A percentile compares a stretch with the other conserved stretches of the same genome.
These are phyloP conservation scores for Trametes cinnabarina DNA, from an alignment of 768 basidiomycete genomes.

Conservation along the genomic window DNA sequence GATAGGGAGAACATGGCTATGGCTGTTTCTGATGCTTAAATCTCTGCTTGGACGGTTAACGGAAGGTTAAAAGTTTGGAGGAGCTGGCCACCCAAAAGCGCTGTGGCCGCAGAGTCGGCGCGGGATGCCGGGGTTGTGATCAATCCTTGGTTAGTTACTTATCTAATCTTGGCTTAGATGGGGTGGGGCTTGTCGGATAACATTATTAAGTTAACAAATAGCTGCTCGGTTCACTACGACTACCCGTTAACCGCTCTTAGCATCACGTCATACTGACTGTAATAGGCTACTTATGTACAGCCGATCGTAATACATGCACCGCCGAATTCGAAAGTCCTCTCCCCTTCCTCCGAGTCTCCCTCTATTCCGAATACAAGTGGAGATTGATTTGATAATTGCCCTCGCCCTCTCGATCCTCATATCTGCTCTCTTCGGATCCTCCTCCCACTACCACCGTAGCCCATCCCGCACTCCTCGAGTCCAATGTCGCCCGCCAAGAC, in stretches of 20 bases:
- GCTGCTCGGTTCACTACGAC: no score
- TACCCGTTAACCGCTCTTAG: no score
- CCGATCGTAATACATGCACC: background rate
- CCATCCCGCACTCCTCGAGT: background rate
- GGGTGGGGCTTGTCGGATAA: background rate
- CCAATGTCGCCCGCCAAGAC: constrained; percentile 14
- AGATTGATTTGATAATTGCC: constrained; percentile 8
- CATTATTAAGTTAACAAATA: no score
- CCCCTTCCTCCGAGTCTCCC: background rate
- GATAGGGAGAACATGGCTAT: constrained; percentile 8
- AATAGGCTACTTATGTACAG: no score
- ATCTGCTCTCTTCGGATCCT: background rate
- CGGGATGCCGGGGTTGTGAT: background rate
- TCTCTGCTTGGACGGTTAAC: background rate
- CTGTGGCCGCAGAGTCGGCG: background rate
- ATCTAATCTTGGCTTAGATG: no score
- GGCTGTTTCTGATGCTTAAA: background rate
- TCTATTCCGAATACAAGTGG: background rate
- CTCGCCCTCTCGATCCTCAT: constrained; percentile 3
- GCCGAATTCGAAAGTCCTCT: background rate
- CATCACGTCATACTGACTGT: no score
- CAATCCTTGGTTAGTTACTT: background rate
- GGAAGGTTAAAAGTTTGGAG: background rate
- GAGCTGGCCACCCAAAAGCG: background rate
- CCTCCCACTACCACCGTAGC: background rate